These are phyloP conservation scores for Cutaneotrichosporon mucoides DNA, from an alignment of 1,284 basidiomycete genomes.

Conservation along the genomic window DNA sequence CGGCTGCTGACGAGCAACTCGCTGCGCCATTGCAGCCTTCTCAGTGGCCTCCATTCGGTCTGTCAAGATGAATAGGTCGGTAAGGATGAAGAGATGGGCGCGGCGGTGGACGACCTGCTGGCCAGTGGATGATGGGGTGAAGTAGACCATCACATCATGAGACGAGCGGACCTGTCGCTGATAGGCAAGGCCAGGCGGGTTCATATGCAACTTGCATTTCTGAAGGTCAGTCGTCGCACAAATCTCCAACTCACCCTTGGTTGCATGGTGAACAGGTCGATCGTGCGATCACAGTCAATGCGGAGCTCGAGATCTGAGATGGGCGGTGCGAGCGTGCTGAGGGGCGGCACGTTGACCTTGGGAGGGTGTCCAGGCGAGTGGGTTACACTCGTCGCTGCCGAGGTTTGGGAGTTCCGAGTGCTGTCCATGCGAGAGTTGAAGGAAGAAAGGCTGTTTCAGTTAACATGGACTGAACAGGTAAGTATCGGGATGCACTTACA, in stretches of 20 bases:
- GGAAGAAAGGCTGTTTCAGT: constrained; percentile 34
- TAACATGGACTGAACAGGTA: constrained; percentile 5
- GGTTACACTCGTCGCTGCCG: constrained; percentile 35
- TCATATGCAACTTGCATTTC: constrained; percentile 88
- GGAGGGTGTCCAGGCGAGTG: constrained; percentile 35
- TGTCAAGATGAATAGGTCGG: constrained; percentile 85
- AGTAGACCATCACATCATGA: constrained; percentile 67
- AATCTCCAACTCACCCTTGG: constrained; percentile 63
- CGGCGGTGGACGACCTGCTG: constrained; percentile 65
- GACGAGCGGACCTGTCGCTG: constrained; percentile 73
- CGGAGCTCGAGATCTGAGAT: constrained; percentile 74
- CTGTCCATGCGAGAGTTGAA: constrained; percentile 44
- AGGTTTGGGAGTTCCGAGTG: constrained; percentile 36
- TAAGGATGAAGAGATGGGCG: constrained; percentile 86
- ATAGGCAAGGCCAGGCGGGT: constrained; percentile 73
- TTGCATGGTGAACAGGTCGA: constrained; percentile 96
- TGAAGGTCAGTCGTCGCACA: constrained; percentile 43
- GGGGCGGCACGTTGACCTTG: constrained; percentile 16
- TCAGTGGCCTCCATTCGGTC: constrained; percentile 73
- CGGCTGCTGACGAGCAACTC: constrained; percentile 42
- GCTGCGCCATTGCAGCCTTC: constrained; percentile 45
- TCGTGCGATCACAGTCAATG: constrained; percentile 69
- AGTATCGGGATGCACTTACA: constrained; percentile 23
- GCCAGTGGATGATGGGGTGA: constrained; percentile 72
- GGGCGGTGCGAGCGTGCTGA: constrained; percentile 47